These are phyloP conservation scores for Daldinia caldariorum DNA, from an alignment of 495 filamentous ascomycete species.

Conservation along the genomic window DNA sequence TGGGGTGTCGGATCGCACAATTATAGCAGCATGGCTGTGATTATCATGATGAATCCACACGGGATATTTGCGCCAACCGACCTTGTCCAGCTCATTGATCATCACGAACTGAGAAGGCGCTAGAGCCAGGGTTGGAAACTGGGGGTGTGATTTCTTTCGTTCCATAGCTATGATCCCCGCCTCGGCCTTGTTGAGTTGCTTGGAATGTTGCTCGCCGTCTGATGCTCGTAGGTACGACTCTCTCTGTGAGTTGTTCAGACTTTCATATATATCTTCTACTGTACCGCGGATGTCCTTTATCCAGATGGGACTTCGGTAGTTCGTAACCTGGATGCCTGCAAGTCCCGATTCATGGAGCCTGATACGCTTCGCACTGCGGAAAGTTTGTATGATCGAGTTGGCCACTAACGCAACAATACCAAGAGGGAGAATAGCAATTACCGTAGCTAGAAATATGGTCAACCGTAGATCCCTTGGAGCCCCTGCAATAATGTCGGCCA, in stretches of 20 bases:
- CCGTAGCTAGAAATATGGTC: constrained; percentile 68
- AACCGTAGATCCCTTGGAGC: constrained; percentile 45
- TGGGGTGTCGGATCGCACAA: constrained; percentile 72
- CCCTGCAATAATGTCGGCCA: constrained; percentile 32
- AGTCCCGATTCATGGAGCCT: constrained; percentile 77
- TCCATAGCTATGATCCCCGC: constrained; percentile 50
- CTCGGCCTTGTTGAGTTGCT: constrained; percentile 31
- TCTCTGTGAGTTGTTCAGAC: constrained; percentile 68
- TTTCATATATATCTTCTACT: constrained; percentile 78
- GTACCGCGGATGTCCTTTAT: constrained; percentile 74
- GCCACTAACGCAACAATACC: constrained; percentile 74
- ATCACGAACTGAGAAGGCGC: constrained; percentile 83
- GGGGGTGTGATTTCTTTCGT: constrained; percentile 48
- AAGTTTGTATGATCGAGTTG: constrained; percentile 78
- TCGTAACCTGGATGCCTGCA: constrained; percentile 66
- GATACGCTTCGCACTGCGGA: constrained; percentile 76
- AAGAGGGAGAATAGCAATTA: constrained; percentile 74
- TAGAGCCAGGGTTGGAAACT: constrained; percentile 75
- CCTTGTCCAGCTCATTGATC: constrained; percentile 75
- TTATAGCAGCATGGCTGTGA: constrained; percentile 91
- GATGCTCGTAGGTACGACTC: constrained; percentile 68
- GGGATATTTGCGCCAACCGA: constrained; percentile 83
- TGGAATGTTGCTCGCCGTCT: constrained; percentile 48
- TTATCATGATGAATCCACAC: constrained; percentile 84
- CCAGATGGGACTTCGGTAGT: constrained; percentile 80